Percentiles rank a stretch among this genome's conserved stretches.
These are phyloP conservation scores for Termitomyces sp. DNA, from an alignment of 768 basidiomycete genomes.

Conservation along the genomic window DNA sequence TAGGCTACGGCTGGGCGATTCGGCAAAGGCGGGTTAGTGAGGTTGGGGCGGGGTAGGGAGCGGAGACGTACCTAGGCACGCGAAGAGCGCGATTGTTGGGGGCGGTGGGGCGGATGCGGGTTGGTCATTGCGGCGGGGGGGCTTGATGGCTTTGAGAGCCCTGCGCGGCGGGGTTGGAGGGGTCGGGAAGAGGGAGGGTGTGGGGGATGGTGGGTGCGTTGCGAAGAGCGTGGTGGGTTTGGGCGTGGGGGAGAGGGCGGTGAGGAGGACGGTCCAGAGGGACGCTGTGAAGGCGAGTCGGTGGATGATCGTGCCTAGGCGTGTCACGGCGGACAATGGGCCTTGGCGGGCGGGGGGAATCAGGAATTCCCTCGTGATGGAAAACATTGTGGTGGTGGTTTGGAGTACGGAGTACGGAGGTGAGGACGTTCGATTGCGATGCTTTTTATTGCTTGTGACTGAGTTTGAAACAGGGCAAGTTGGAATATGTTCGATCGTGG, in stretches of 20 bases:
- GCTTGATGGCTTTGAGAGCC: neutral
- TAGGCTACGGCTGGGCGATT: neutral
- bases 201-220: neutral
- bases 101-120: neutral
- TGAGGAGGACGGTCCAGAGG: neutral
- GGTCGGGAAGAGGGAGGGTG: neutral
- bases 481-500: too few species aligned
- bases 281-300: neutral
- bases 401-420: neutral
- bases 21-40: neutral
- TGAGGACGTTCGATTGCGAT: neutral
- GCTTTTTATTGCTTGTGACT: neutral
- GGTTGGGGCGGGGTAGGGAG: neutral
- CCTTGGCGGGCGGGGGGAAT: neutral
- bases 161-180: neutral
- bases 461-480: neutral
- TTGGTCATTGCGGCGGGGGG: neutral
- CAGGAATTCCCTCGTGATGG: neutral
- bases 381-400: neutral
- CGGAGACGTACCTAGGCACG: neutral
- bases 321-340: neutral
- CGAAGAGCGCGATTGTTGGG: neutral
- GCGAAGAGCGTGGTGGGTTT: neutral
- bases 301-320: neutral
- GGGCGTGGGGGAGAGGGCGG: neutral